Evolutionary conservation across 495 filamentous ascomycete genomes (phyloP).

Genomic region (Baudoinia panamericana): DNA sequence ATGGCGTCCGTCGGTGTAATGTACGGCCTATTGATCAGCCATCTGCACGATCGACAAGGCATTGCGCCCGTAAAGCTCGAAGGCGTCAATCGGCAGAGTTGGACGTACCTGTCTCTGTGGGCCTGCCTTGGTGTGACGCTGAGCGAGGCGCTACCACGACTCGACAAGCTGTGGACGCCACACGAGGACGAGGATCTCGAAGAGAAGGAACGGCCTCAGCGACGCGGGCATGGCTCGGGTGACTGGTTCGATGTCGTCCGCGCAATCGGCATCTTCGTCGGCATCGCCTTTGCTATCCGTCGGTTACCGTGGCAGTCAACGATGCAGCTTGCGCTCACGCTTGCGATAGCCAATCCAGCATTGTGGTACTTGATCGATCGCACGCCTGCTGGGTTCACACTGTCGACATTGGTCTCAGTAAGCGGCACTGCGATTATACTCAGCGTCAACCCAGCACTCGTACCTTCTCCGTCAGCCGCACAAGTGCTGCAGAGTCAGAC

Average conservation of each 20-base stretch:
- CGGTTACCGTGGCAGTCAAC: conserved; percentile 87
- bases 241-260: conserved; percentile 68
- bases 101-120: conserved; percentile 66
- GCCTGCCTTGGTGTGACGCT: conserved; percentile 62
- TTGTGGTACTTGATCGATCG: conserved; percentile 95
- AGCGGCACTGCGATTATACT: conserved; percentile 60
- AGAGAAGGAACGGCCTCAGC: conserved; percentile 5
- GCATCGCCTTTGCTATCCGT: conserved; percentile 92
- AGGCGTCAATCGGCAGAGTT: conserved; percentile 44
- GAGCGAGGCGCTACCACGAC: conserved; percentile 70
- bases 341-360: conserved; percentile 84
- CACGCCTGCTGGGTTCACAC: conserved; percentile 65
- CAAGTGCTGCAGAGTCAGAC: conserved; percentile 5
- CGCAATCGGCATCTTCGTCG: conserved; percentile 85
- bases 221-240: conserved; percentile 10
- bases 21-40: conserved; percentile 77
- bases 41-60: conserved; percentile 58
- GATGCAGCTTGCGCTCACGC: conserved; percentile 77
- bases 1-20: conserved; percentile 72
- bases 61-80: conserved; percentile 51
- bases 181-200: conserved; percentile 14
- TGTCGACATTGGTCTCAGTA: conserved; percentile 59
- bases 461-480: conserved; percentile 47
- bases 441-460: conserved; percentile 57
- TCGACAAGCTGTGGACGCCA: conserved; percentile 53